Conservation (phyloP, 768 basidiomycete species). For the Favolaschia claudopus region DNA sequence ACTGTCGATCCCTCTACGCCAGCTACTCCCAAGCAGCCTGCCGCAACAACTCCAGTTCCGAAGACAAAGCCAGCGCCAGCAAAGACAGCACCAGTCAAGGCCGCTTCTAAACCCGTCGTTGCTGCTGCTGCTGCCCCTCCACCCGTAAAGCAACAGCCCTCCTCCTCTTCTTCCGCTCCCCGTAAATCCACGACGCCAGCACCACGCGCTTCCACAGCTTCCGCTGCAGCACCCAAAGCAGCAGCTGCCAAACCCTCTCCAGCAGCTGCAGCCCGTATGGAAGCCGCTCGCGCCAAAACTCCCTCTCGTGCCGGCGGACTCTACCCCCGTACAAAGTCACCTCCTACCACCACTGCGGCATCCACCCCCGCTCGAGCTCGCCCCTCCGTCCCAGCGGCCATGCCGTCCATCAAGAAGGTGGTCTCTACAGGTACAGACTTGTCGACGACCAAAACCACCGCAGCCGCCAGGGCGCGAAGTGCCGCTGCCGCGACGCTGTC, state of each 20-base stretch:
- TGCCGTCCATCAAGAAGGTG: conserved; percentile 61
- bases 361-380: conserved; percentile 75
- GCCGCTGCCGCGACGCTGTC: conserved; percentile 42
- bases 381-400: conserved; percentile 61
- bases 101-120: conserved; percentile 17
- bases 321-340: too few species aligned
- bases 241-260: conserved; percentile 16
- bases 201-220: conserved; percentile 14
- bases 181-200: conserved; percentile 26
- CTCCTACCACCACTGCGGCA: conserved; percentile 45
- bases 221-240: conserved; percentile 19
- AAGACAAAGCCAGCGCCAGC: conserved; percentile 33
- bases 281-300: conserved; percentile 41
- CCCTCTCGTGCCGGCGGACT: conserved; percentile 33
- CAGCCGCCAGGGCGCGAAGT: conserved; percentile 68
- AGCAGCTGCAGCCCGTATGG: conserved; percentile 19
- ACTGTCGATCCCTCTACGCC: conserved; percentile 31
- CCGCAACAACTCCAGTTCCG: conserved; percentile 25
- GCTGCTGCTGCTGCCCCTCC: conserved; percentile 27
- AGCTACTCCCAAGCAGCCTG: conserved; percentile 30
- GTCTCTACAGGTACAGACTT: conserved; percentile 58
- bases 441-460: conserved; percentile 83
- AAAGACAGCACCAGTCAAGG: conserved; percentile 20
- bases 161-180: conserved; percentile 36
- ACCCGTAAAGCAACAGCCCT: conserved; percentile 43